Evolutionary conservation across 192 early-diverging fungal species (phyloP).

Genomic region (Rhizoclosmatium globosum): DNA sequence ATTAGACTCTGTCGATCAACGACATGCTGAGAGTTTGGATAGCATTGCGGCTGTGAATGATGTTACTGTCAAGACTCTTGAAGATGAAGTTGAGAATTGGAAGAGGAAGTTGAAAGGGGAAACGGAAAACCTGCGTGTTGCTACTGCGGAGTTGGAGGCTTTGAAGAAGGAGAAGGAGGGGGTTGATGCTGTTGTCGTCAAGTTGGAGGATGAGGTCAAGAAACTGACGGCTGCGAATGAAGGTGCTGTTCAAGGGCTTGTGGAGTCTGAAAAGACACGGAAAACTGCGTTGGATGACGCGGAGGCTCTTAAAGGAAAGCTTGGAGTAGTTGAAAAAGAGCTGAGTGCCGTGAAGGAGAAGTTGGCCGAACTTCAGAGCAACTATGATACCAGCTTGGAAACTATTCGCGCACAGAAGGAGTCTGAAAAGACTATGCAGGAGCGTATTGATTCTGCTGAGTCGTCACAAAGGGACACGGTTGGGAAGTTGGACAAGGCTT

Average conservation of each 20-base stretch:
- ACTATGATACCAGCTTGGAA: background rate
- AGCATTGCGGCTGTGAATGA: conserved; percentile 33
- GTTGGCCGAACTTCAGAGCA: background rate
- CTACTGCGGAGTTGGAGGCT: conserved; percentile 33
- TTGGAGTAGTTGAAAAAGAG: conserved; percentile 17
- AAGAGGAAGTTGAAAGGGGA: conserved; percentile 25
- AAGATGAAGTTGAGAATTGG: conserved; percentile 31
- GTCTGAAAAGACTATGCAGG: background rate
- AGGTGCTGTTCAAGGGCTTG: conserved; percentile 10
- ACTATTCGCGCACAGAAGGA: background rate
- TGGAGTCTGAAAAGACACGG: conserved; percentile 2
- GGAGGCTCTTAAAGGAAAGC: background rate
- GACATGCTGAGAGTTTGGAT: conserved; percentile 21
- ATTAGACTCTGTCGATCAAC: conserved; percentile 15
- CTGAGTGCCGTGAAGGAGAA: conserved; percentile 11
- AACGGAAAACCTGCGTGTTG: conserved; percentile 5
- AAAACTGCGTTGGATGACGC: conserved; percentile 21
- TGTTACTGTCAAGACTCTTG: conserved; percentile 30
- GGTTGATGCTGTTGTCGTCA: conserved; percentile 32
- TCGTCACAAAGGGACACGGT: conserved; percentile 19
- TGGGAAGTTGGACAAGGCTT: conserved; percentile 28
- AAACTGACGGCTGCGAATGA: background rate
- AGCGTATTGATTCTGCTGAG: background rate
- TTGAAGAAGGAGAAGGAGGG: conserved; percentile 21
- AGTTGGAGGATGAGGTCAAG: background rate